Evolutionary conservation across 2,329 filamentous ascomycete genomes (phyloP).

Genomic region (Pestalotiopsis fici): DNA sequence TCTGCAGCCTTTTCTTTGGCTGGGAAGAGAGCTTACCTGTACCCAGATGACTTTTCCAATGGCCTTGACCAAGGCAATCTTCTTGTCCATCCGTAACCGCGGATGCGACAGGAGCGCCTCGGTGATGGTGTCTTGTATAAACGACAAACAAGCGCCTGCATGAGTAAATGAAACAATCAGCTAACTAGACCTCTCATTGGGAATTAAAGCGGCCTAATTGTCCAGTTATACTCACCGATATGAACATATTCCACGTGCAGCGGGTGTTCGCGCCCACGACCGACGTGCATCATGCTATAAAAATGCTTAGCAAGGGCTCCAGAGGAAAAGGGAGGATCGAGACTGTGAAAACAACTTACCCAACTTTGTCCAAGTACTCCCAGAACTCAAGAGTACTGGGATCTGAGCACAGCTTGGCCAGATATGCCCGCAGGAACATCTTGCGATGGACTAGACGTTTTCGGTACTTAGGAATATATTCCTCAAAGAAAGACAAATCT

Average conservation of each 20-base stretch:
- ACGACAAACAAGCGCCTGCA: slow-evolving; percentile 64
- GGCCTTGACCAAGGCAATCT: slow-evolving; percentile 74
- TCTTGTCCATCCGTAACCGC: slow-evolving; percentile 64
- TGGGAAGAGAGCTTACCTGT: slow-evolving; percentile 42
- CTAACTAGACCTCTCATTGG: too few species aligned
- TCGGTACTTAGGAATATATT: too few species aligned
- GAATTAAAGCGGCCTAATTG: too few species aligned
- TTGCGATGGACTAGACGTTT: slow-evolving; percentile 62
- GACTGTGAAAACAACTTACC: slow-evolving; percentile 44
- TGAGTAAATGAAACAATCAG: background rate
- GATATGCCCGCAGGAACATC: slow-evolving; percentile 75
- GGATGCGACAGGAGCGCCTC: slow-evolving; percentile 76
- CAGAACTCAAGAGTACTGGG: slow-evolving; percentile 77
- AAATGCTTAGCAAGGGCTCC: background rate
- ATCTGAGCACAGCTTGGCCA: slow-evolving; percentile 74
- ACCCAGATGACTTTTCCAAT: slow-evolving; percentile 85
- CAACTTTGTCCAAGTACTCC: slow-evolving; percentile 83
- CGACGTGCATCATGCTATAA: slow-evolving; percentile 73
- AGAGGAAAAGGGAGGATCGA: background rate
- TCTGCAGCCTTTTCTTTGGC: too few species aligned
- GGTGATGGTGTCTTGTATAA: slow-evolving; percentile 76
- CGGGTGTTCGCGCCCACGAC: slow-evolving; percentile 69
- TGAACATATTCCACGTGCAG: slow-evolving; percentile 82
- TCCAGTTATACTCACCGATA: slow-evolving; percentile 38
- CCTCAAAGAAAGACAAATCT: too few species aligned